Base-by-base conservation (phyloP, 345 rosid genomes). In the Populus nigra region DNA sequence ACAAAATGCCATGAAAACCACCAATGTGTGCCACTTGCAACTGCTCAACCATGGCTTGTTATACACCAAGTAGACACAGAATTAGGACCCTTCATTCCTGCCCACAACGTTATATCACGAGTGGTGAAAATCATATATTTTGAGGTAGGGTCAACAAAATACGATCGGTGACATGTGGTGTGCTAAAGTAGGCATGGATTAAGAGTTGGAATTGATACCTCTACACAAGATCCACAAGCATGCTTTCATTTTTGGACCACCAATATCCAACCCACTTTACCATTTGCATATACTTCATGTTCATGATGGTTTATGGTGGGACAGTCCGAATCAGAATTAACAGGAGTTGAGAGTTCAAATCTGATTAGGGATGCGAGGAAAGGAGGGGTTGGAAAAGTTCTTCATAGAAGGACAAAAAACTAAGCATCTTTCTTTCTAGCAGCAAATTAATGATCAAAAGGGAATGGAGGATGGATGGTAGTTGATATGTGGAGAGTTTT, bases 331-430 rank as follows among this genome's bases (percentile, higher is more conserved):
- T 62, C 36, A 8, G 38, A 41, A 38, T 27, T 7, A 4, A 3
- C 6, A 6, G 25, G 55, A 16, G 62, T 29, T 45, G 59, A 47
- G 38, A 71, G 23, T 16, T 25, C 18, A 47, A 62, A 11, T 12
- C 2, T 62, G 31, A 31, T 50, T 29, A 8, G 63, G 13, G 71
- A 49, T 1, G 47, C 9, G 61, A 65, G 15, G 63, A 47, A 75
- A 50, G 29, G 16, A 55, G 33, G 10, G 55, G 12, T 10, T 55
- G 70, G 76, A 45, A 67, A 68, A 49, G 27, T 17, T 66, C 53
- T 66, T 4, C 12, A 72, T 55, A 33, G 73, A 43, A 73, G 57
- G 76, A 76, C 73, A 78, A 73, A 50, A 65, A 39, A 41, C 57
- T 8, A 25, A 39, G 80, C 39, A 63, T 43, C 75, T 68, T 53